Conservation (phyloP, 2,329 filamentous ascomycete species). For the Fusarium scirpi region DNA sequence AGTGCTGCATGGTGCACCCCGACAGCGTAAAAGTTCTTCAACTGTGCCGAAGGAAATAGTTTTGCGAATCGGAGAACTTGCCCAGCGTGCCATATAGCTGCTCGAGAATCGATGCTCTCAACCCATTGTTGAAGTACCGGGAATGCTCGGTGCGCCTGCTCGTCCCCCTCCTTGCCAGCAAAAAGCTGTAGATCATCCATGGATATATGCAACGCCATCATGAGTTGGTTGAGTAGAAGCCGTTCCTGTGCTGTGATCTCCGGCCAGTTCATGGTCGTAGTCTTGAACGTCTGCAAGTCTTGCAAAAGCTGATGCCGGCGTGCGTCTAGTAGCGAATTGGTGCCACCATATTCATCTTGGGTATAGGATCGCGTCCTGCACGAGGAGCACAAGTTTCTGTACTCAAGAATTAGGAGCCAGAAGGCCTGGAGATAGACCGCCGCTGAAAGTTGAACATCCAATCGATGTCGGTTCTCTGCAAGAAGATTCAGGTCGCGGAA, state of each 20-base stretch:
- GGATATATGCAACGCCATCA: slow-evolving; percentile 73
- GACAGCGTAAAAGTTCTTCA: slow-evolving; percentile 76
- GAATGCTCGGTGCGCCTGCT: slow-evolving; percentile 71
- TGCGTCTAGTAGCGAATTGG: slow-evolving; percentile 62
- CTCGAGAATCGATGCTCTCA: slow-evolving; percentile 65
- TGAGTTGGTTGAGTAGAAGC: slow-evolving; percentile 65
- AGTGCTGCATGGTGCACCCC: slow-evolving; percentile 76
- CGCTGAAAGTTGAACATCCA: slow-evolving; percentile 69
- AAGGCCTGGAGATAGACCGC: slow-evolving; percentile 74
- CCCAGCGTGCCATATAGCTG: slow-evolving; percentile 75
- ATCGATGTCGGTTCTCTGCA: slow-evolving; percentile 58
- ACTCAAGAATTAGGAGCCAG: slow-evolving; percentile 75
- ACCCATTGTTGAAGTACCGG: slow-evolving; percentile 70
- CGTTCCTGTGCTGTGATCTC: slow-evolving; percentile 61
- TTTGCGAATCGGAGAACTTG: slow-evolving; percentile 73
- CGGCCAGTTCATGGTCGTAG: slow-evolving; percentile 57
- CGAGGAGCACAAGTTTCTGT: slow-evolving; percentile 68
- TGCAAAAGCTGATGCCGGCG: slow-evolving; percentile 73
- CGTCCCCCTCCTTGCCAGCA: slow-evolving; percentile 74
- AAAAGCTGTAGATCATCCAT: slow-evolving; percentile 76
- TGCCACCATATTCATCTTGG: slow-evolving; percentile 53
- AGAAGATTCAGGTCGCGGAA: slow-evolving; percentile 68
- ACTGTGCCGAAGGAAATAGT: slow-evolving; percentile 62
- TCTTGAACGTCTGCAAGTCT: slow-evolving; percentile 63
- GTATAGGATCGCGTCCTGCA: slow-evolving; percentile 62